Conservation (phyloP, 2,329 filamentous ascomycete genomes). For the Kalaharituber pfeilii region DNA sequence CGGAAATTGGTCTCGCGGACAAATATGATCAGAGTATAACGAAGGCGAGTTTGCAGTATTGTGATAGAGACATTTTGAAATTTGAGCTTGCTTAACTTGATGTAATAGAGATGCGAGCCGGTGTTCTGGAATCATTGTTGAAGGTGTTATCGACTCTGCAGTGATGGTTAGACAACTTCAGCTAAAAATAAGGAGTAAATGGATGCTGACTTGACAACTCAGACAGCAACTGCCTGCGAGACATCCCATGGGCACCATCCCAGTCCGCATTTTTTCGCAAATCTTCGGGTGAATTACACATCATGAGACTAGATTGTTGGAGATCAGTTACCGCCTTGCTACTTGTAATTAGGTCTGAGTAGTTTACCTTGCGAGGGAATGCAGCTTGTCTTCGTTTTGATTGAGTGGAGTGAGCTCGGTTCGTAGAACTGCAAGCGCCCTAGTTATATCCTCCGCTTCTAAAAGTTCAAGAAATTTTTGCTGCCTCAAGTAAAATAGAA, state of each 20-base stretch:
- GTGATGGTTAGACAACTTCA: conserved; percentile 16
- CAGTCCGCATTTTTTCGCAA: conserved; percentile 60
- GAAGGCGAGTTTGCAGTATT: conserved; percentile 64
- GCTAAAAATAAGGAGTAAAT: conserved; percentile 17
- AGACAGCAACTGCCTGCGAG: conserved; percentile 56
- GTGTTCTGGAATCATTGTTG: conserved; percentile 90
- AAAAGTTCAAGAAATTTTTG: conserved; percentile 91
- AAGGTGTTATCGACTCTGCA: conserved; percentile 74
- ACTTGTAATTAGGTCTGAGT: too few species aligned
- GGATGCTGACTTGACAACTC: conserved; percentile 56
- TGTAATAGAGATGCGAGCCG: conserved; percentile 65
- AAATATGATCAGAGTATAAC: conserved; percentile 74
- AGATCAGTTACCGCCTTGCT: background rate
- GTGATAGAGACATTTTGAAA: conserved; percentile 72
- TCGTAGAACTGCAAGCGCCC: conserved; percentile 66
- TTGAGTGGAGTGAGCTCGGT: conserved; percentile 75
- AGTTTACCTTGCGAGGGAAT: conserved; percentile 55
- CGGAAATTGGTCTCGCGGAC: conserved; percentile 65
- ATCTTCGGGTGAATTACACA: conserved; percentile 67
- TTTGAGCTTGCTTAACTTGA: conserved; percentile 68
- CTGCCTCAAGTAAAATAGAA: conserved; percentile 76
- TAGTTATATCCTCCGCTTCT: conserved; percentile 53
- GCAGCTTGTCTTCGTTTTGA: conserved; percentile 58
- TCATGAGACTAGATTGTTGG: conserved; percentile 47
- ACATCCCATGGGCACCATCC: conserved; percentile 64